Percentiles rank a stretch among this genome's conserved stretches.
These are phyloP conservation scores for Withania somnifera DNA, from an alignment of 305 asterid species.

Conservation along the genomic window DNA sequence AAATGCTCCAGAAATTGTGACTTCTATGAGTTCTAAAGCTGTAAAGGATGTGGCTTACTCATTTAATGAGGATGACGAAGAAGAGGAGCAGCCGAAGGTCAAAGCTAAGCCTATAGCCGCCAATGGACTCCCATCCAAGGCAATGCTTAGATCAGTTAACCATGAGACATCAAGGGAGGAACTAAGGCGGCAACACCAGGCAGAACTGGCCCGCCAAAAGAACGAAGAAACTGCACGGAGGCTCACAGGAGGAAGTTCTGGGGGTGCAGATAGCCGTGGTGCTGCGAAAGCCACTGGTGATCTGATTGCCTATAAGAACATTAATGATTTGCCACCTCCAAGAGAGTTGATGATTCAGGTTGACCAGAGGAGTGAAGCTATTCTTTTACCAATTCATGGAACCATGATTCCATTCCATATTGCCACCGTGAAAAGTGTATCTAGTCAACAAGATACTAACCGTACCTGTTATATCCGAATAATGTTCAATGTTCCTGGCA, in stretches of 20 bases:
- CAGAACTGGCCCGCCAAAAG: constrained; percentile 37
- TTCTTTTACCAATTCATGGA: constrained; percentile 29
- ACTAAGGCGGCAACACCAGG: constrained; percentile 30
- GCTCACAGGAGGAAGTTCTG: constrained; percentile 25
- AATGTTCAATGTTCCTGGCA: constrained; percentile 31
- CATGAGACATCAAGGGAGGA: constrained; percentile 33
- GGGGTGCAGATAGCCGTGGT: constrained; percentile 16
- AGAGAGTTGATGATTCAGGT: constrained; percentile 31
- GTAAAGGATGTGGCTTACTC: constrained; percentile 31
- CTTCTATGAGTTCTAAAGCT: constrained; percentile 27
- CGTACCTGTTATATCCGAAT: constrained; percentile 29
- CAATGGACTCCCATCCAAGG: constrained; percentile 19
- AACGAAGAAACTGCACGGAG: constrained; percentile 31
- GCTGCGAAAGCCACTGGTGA: constrained; percentile 22
- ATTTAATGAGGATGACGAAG: constrained; percentile 30
- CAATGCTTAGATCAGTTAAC: constrained; percentile 26
- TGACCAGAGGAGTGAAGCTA: constrained; percentile 29
- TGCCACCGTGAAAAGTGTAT: constrained; percentile 26
- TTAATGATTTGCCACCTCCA: constrained; percentile 32
- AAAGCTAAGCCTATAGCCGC: not conserved
- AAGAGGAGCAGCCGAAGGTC: constrained; percentile 12
- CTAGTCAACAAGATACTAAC: constrained; percentile 30
- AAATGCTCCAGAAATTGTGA: constrained; percentile 14
- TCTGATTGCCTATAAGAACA: constrained; percentile 24
- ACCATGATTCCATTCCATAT: constrained; percentile 31